These are phyloP conservation scores for Takakia lepidozioides DNA, from an alignment of 225 moss, liverwort and hornwort genomes.

Conservation along the genomic window DNA sequence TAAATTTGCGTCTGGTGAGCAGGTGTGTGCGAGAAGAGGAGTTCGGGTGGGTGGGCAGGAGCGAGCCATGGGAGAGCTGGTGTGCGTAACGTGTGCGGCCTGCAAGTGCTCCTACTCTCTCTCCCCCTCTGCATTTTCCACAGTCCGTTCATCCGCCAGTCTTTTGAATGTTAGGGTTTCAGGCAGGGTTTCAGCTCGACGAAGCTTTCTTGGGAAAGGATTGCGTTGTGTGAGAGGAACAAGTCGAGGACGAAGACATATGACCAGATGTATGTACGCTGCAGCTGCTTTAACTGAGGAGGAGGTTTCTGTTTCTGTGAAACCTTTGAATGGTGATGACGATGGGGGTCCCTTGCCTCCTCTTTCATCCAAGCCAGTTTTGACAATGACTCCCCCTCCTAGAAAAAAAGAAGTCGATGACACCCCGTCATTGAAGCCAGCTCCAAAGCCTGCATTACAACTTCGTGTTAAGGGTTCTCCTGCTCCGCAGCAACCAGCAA, in stretches of 20 bases:
- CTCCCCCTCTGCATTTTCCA: too few relatives aligned
- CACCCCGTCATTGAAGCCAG: constrained; percentile 35
- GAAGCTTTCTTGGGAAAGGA: constrained; percentile 19
- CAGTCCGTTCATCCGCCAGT: neutral
- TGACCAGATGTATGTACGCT: constrained; percentile 17
- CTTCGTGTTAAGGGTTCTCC: constrained; percentile 4
- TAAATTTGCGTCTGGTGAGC: too few relatives aligned
- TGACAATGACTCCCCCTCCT: constrained; percentile 28
- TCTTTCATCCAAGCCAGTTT: constrained; percentile 15
- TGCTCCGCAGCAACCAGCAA: constrained; percentile 1
- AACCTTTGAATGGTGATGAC: constrained; percentile 21
- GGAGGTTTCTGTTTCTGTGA: constrained; percentile 29
- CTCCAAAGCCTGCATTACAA: constrained; percentile 17
- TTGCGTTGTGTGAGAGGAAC: constrained; percentile 7
- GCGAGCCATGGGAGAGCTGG: too few relatives aligned
- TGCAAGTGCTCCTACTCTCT: too few relatives aligned
- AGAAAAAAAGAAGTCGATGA: constrained; percentile 12
- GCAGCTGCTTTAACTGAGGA: constrained; percentile 35
- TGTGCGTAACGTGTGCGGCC: too few relatives aligned
- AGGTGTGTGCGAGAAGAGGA: too few relatives aligned
- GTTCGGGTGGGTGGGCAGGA: too few relatives aligned
- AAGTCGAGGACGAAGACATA: constrained; percentile 7
- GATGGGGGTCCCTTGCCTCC: constrained; percentile 8
- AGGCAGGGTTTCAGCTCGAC: constrained; percentile 16
- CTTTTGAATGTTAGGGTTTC: constrained; percentile 2